Conservation (phyloP, 1,139 yeast species). For the Komagataea norvegica region DNA sequence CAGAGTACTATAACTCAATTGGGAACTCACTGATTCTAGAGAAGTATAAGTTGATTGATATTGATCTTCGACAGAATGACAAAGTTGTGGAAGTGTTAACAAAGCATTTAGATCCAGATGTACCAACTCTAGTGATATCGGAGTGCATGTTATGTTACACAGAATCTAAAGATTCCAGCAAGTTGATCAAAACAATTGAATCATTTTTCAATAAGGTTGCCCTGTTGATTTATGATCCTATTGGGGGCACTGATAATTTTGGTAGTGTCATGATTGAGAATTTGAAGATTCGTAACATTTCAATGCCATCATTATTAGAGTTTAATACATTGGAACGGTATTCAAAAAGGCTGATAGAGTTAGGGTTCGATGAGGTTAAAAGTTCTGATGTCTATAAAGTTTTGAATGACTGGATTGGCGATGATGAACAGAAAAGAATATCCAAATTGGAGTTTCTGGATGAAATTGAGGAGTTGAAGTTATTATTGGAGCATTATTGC, state of each 20-base stretch:
- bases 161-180: conserved; percentile 50
- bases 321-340: conserved; percentile 48
- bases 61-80: conserved; percentile 26
- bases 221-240: conserved; percentile 78
- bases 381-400: conserved; percentile 58
- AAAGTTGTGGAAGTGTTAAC: conserved; percentile 18
- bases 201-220: conserved; percentile 30
- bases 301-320: conserved; percentile 54
- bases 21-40: conserved; percentile 16
- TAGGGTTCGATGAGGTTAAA: conserved; percentile 25
- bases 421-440: conserved; percentile 47
- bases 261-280: conserved; percentile 81
- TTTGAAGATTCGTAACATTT: conserved; percentile 55
- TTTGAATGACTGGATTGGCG: conserved; percentile 52
- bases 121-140: conserved; percentile 72
- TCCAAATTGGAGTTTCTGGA: conserved; percentile 72
- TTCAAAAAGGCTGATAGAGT: conserved; percentile 32
- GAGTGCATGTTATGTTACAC: conserved; percentile 91
- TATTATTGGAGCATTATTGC: conserved; percentile 77
- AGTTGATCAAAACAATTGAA: conserved; percentile 37
- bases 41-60: conserved; percentile 25
- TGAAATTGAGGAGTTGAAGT: conserved; percentile 79
- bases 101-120: conserved; percentile 31
- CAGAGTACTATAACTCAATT: conserved; percentile 20
- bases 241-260: conserved; percentile 70